Conservation (phyloP, 2,329 filamentous ascomycete species). For the Erysiphe pulchra region DNA sequence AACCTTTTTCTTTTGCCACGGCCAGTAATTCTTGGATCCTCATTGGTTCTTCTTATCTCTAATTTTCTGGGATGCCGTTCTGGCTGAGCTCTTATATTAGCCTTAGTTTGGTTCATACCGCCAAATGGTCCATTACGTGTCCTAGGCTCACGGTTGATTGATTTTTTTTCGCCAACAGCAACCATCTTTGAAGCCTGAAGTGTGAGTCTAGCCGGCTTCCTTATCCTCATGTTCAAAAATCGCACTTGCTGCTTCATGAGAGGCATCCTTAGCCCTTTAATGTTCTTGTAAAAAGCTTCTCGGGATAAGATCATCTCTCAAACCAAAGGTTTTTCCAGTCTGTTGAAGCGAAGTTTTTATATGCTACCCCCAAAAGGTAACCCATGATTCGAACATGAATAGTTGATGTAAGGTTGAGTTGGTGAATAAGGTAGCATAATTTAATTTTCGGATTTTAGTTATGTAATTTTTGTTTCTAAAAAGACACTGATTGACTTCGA, state of each 20-base stretch:
- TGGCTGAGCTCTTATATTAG: conserved; percentile 18
- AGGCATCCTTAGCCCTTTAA: too few relatives aligned
- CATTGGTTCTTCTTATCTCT: not conserved
- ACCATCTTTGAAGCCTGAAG: conserved; percentile 8
- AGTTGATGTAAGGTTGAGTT: too few relatives aligned
- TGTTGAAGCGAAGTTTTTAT: too few relatives aligned
- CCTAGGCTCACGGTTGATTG: conserved; percentile 13
- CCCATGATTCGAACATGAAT: too few relatives aligned
- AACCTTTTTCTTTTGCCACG: conserved; percentile 3
- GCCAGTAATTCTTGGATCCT: conserved; percentile 2
- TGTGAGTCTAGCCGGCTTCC: conserved; percentile 8
- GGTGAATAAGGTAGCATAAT: too few relatives aligned
- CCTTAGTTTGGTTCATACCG: conserved; percentile 29
- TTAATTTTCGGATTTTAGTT: too few relatives aligned
- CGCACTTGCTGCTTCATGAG: conserved; percentile 7
- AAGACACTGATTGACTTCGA: too few relatives aligned
- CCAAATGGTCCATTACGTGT: conserved; percentile 27
- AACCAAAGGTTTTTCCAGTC: too few relatives aligned
- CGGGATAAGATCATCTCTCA: too few relatives aligned
- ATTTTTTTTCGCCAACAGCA: conserved; percentile 2
- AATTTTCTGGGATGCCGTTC: conserved; percentile 5
- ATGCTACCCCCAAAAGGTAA: too few relatives aligned
- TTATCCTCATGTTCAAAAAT: conserved; percentile 3
- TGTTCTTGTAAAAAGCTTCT: too few relatives aligned
- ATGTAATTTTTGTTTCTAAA: too few relatives aligned